Conservation (phyloP, 148 eudicot species). For the Camellia lanceoleosa region DNA sequence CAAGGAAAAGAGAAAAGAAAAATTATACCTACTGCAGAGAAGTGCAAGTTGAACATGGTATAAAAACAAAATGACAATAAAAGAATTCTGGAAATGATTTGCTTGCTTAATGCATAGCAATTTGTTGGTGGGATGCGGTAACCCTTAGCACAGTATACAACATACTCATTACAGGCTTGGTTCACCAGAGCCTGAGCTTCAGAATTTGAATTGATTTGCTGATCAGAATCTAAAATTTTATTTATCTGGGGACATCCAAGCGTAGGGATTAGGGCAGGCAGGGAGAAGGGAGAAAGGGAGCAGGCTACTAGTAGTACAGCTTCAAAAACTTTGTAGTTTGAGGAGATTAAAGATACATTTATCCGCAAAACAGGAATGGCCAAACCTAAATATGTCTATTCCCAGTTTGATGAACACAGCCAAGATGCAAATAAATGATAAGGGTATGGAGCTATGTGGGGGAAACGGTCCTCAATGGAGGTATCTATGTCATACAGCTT, state of each 20-base stretch:
- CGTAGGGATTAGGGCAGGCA: background rate
- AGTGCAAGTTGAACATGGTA: background rate
- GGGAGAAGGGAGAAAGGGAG: background rate
- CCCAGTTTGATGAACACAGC: background rate
- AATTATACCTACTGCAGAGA: too few species aligned
- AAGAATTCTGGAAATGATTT: background rate
- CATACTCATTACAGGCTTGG: background rate
- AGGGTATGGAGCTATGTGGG: too few species aligned
- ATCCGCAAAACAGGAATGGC: background rate
- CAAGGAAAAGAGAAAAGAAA: too few species aligned
- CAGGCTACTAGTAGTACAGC: background rate
- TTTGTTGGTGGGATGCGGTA: slow-evolving; percentile 3
- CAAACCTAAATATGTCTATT: background rate
- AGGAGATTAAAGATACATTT: background rate
- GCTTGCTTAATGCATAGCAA: background rate
- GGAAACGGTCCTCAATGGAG: too few species aligned
- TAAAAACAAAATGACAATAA: background rate
- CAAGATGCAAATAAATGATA: too few species aligned
- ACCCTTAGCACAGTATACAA: background rate
- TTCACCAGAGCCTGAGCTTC: slow-evolving; percentile 9
- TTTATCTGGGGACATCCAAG: background rate
- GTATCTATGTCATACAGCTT: too few species aligned
- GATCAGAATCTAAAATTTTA: background rate
- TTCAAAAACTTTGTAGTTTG: background rate
- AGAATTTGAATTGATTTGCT: slow-evolving; percentile 3